These are phyloP conservation scores for Aspergillus brunneoviolaceus DNA, from an alignment of 2,329 filamentous ascomycete genomes.

Conservation along the genomic window DNA sequence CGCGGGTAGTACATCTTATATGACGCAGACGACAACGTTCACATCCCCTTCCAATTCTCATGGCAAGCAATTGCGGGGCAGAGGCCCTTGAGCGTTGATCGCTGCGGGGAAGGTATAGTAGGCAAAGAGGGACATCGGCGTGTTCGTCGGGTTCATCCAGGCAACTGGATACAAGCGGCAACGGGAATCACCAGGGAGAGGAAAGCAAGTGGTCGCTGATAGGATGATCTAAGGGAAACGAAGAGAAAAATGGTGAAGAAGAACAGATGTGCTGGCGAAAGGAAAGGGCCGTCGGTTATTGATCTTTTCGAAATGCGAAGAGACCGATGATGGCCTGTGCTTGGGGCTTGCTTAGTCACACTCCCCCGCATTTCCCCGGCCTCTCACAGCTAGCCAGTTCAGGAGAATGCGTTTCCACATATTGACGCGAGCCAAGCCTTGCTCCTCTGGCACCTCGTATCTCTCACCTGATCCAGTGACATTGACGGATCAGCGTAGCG, in stretches of 20 bases:
- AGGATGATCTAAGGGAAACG: not conserved
- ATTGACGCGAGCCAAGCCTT: not conserved
- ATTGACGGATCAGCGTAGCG: not conserved
- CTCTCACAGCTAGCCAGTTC: not conserved
- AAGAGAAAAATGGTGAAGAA: not conserved
- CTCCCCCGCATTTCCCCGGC: not conserved
- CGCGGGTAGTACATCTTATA: conserved; percentile 32
- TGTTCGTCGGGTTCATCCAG: conserved; percentile 3
- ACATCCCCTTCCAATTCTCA: conserved; percentile 37
- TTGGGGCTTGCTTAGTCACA: not conserved
- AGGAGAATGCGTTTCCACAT: not conserved
- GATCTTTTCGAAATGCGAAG: conserved; percentile 1
- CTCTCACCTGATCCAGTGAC: not conserved
- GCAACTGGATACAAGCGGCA: not conserved
- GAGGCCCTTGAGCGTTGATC: conserved; percentile 12
- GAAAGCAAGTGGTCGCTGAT: not conserved
- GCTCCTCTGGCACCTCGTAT: not conserved
- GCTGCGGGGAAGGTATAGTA: conserved; percentile 6
- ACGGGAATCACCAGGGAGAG: not conserved
- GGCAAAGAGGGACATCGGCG: conserved; percentile 13
- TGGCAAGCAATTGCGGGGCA: conserved; percentile 19
- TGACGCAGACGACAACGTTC: conserved; percentile 37
- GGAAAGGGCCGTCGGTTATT: conserved; percentile 4
- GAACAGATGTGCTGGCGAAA: not conserved
- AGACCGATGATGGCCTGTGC: not conserved